These are phyloP conservation scores for Iberis amara DNA, from an alignment of 441 rosid species.

Conservation along the genomic window DNA sequence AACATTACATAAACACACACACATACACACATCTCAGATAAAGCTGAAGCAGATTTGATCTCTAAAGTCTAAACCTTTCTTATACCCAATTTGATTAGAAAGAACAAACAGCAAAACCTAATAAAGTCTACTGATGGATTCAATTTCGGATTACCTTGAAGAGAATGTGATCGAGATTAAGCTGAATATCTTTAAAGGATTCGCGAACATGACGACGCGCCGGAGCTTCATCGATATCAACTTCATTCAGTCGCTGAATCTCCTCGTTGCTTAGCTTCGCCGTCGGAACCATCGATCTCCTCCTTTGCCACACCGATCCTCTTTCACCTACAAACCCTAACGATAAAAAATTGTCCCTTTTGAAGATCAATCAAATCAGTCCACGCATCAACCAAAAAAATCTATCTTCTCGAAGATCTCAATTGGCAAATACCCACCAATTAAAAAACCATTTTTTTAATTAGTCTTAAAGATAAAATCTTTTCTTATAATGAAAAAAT, in stretches of 20 bases:
- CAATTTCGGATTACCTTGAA: conserved; percentile 49
- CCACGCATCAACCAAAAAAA: background rate
- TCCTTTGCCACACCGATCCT: conserved; percentile 27
- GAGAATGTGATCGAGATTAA: conserved; percentile 67
- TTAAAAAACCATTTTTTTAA: background rate
- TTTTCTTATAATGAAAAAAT: background rate
- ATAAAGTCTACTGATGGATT: background rate
- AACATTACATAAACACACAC: conserved; percentile 3
- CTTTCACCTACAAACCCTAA: conserved; percentile 29
- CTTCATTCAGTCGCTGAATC: conserved; percentile 48
- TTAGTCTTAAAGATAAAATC: background rate
- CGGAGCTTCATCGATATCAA: conserved; percentile 62
- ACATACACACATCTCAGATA: background rate
- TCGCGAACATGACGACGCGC: conserved; percentile 72
- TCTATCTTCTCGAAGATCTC: background rate
- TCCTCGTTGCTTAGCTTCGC: conserved; percentile 41
- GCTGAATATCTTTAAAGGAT: conserved; percentile 71
- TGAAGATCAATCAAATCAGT: conserved; percentile 1
- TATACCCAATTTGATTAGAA: conserved; percentile 4
- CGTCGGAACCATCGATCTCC: conserved; percentile 36
- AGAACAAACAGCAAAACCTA: too few species aligned
- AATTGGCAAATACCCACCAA: background rate
- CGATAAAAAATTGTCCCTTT: background rate
- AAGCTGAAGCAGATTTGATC: conserved; percentile 6
- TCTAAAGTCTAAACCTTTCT: conserved; percentile 21